Conservation (phyloP, 345 rosid genomes). For the Syzygium grande region DNA sequence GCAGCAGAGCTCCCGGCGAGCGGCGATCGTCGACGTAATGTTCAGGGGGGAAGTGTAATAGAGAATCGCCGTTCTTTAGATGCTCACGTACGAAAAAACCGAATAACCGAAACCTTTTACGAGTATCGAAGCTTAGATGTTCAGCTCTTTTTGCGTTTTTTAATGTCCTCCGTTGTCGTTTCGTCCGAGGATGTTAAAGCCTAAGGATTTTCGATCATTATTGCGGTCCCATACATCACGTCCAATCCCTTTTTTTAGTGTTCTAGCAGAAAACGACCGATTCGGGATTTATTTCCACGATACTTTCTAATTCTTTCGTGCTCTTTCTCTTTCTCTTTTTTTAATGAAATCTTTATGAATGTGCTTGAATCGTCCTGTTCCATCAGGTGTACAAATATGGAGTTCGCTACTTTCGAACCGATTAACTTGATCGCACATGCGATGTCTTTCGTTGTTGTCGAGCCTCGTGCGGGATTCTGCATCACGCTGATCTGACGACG, state of each 20-base stretch:
- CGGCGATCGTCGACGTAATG: background rate
- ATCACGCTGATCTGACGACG: too few species aligned
- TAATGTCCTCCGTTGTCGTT: background rate
- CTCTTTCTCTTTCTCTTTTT: too few species aligned
- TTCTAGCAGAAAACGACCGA: background rate
- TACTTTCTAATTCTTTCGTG: too few species aligned
- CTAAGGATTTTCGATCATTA: background rate
- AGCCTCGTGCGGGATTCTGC: too few species aligned
- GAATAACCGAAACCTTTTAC: background rate
- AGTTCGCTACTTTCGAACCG: accelerated
- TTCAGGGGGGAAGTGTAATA: background rate
- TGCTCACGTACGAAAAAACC: background rate
- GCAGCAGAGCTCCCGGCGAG: background rate
- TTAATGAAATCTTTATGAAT: background rate
- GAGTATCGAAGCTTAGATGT: background rate
- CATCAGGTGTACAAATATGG: background rate
- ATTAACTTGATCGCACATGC: accelerated
- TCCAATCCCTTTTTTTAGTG: background rate
- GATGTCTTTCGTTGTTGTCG: too few species aligned
- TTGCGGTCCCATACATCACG: too few species aligned
- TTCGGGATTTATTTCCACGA: too few species aligned
- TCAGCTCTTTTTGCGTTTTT: background rate
- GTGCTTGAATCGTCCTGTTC: background rate
- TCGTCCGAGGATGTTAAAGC: background rate
- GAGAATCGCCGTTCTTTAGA: background rate